Evolutionary conservation across 352 stramenopile genomes (phyloP).

Genomic region (Thalassiosira exigua): DNA sequence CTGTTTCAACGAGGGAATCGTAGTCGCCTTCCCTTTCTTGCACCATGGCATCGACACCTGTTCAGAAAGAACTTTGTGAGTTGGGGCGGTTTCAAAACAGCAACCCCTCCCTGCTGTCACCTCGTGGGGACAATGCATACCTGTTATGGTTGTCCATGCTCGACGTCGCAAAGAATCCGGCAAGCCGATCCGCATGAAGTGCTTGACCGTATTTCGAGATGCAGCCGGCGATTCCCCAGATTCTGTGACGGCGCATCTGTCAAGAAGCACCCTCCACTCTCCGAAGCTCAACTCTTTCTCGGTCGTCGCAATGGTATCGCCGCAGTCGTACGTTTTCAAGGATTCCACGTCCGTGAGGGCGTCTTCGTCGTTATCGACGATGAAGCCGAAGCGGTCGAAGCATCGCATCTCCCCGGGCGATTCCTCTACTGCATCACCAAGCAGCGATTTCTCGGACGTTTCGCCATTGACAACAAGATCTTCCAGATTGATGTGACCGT

Average conservation of each 20-base stretch:
- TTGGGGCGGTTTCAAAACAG: too few species aligned
- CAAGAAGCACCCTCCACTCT: constrained; percentile 21
- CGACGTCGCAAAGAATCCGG: constrained; percentile 51
- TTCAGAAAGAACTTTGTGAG: too few species aligned
- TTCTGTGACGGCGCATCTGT: constrained; percentile 5
- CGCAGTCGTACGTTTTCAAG: neutral
- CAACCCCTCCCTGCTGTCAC: too few species aligned
- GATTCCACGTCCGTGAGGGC: neutral
- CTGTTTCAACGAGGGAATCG: constrained; percentile 53
- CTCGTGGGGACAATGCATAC: too few species aligned
- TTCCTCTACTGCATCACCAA: constrained; percentile 25
- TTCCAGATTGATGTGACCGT: neutral
- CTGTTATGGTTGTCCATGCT: constrained; percentile 59
- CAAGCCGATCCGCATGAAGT: constrained; percentile 46
- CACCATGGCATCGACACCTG: constrained; percentile 50
- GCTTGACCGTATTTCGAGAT: constrained; percentile 28
- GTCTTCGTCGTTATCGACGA: constrained; percentile 14
- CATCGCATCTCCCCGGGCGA: constrained; percentile 4
- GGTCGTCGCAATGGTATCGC: neutral
- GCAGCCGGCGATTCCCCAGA: constrained; percentile 5
- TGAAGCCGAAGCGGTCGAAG: constrained; percentile 33
- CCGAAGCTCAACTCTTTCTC: neutral
- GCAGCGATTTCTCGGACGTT: constrained; percentile 3
- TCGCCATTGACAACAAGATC: neutral
- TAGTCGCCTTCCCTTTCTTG: constrained; percentile 55